Conservation (phyloP, 768 basidiomycete genomes). For the Rickenella mellea region DNA sequence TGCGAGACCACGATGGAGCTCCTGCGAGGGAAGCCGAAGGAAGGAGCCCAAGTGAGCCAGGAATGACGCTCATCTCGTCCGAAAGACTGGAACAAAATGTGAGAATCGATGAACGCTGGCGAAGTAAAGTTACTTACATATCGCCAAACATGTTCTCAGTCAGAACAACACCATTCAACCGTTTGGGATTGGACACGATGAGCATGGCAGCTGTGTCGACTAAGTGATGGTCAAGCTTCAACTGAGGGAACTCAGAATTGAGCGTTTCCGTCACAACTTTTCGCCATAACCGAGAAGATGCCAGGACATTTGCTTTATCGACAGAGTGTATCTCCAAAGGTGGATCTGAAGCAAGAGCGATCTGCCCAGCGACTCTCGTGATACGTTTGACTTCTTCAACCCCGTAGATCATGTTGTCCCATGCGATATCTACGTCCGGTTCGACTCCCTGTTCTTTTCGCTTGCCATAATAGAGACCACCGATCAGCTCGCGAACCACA, state of each 20-base stretch:
- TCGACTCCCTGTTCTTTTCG: conserved; percentile 77
- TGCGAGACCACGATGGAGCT: conserved; percentile 51
- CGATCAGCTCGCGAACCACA: conserved; percentile 92
- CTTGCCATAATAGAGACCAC: conserved; percentile 90
- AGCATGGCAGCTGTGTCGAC: conserved; percentile 97
- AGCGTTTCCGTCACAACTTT: conserved; percentile 85
- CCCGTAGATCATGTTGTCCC: conserved; percentile 92
- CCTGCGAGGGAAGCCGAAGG: conserved; percentile 96
- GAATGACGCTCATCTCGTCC: conserved; percentile 94
- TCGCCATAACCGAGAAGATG: conserved; percentile 89
- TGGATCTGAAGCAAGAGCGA: conserved; percentile 75
- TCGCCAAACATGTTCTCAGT: conserved; percentile 97
- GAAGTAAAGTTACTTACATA: conserved; percentile 53
- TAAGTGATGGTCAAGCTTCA: conserved; percentile 82
- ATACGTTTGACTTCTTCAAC: conserved; percentile 88
- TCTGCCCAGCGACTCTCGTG: conserved; percentile 89
- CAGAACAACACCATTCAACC: conserved; percentile 89
- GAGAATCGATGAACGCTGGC: background rate
- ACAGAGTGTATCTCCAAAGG: conserved; percentile 86
- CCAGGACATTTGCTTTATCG: conserved; percentile 98
- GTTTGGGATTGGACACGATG: conserved; percentile 80
- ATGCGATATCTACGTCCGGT: conserved; percentile 61
- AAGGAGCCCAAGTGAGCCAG: conserved; percentile 90
- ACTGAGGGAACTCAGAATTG: conserved; percentile 76
- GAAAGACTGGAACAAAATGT: conserved; percentile 54